Conservation (phyloP, 108 stramenopile species). For the Conticribra weissflogii region DNA sequence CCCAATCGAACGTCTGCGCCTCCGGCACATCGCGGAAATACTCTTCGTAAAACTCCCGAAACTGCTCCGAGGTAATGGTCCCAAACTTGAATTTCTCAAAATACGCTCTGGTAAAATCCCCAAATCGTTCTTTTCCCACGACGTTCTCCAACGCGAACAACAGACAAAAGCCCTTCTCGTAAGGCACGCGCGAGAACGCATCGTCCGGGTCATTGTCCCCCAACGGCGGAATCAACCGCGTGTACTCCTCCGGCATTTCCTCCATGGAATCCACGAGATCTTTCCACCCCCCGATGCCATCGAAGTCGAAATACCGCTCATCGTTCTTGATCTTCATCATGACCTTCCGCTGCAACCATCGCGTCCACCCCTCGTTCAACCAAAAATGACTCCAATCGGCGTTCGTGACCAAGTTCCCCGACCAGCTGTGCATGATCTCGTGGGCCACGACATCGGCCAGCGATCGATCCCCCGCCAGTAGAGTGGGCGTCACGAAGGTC, state of each 20-base stretch:
- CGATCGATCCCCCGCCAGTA: constrained; percentile 92
- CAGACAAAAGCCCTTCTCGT: constrained; percentile 91
- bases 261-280: constrained; percentile 63
- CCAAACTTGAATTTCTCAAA: constrained; percentile 73
- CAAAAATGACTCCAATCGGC: constrained; percentile 92
- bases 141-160: constrained; percentile 81
- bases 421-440: constrained; percentile 87
- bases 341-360: constrained; percentile 96
- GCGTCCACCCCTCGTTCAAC: constrained; percentile 99
- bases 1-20: constrained; percentile 77
- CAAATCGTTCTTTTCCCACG: constrained; percentile 84
- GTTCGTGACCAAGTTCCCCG: constrained; percentile 97
- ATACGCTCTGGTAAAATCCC: constrained; percentile 88
- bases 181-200: constrained; percentile 87
- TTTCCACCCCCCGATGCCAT: constrained; percentile 79
- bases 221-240: constrained; percentile 64
- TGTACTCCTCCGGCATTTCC: constrained; percentile 71
- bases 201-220: constrained; percentile 95
- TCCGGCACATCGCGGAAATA: constrained; percentile 54
- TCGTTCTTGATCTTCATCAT: constrained; percentile 76
- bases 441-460: constrained; percentile 97
- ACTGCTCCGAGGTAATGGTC: constrained; percentile 80
- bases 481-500: constrained; percentile 98
- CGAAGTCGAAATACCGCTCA: constrained; percentile 80
- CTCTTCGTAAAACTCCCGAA: constrained; percentile 70